Evolutionary conservation across 176 grass and related monocot species (phyloP).

Genomic region (Oryza glaberrima): DNA sequence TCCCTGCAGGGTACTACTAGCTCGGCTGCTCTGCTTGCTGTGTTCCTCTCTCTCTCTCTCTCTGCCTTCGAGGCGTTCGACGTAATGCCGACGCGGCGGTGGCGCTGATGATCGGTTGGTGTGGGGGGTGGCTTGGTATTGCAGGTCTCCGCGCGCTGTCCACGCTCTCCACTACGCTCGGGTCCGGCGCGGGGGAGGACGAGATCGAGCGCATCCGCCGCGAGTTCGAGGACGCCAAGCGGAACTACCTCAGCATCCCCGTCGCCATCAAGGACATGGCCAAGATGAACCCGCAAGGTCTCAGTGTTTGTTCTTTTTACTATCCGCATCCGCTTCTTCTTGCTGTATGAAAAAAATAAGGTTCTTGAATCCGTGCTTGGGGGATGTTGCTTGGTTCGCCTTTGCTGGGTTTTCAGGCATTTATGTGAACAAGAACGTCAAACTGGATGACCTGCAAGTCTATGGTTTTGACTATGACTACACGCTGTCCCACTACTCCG

Average conservation of each 20-base stretch:
- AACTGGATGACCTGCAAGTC: constrained; percentile 81
- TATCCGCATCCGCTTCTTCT: background rate
- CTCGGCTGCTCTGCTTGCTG: background rate
- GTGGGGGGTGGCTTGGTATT: background rate
- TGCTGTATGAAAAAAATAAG: background rate
- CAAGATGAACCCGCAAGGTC: constrained; percentile 89
- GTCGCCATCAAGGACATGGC: constrained; percentile 81
- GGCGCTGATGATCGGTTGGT: background rate
- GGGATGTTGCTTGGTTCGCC: background rate
- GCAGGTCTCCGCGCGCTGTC: constrained; percentile 18
- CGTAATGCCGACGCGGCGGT: constrained; percentile 16
- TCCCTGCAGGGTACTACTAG: background rate
- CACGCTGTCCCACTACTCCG: constrained; percentile 86
- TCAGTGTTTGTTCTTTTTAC: background rate
- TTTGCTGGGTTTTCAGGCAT: constrained; percentile 57
- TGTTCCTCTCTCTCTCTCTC: background rate
- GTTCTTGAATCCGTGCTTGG: background rate
- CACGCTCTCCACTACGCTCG: constrained; percentile 55
- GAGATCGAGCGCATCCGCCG: constrained; percentile 82
- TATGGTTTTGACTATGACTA: constrained; percentile 99
- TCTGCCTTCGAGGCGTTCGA: constrained; percentile 40
- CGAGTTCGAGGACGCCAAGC: constrained; percentile 84
- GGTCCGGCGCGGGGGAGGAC: constrained; percentile 57
- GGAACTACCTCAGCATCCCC: constrained; percentile 86
- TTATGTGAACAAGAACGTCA: constrained; percentile 89